Percentiles rank a stretch among this genome's conserved stretches.
Conservation (phyloP, 192 early-diverging fungal species). For the Coemansia brasiliensis region DNA sequence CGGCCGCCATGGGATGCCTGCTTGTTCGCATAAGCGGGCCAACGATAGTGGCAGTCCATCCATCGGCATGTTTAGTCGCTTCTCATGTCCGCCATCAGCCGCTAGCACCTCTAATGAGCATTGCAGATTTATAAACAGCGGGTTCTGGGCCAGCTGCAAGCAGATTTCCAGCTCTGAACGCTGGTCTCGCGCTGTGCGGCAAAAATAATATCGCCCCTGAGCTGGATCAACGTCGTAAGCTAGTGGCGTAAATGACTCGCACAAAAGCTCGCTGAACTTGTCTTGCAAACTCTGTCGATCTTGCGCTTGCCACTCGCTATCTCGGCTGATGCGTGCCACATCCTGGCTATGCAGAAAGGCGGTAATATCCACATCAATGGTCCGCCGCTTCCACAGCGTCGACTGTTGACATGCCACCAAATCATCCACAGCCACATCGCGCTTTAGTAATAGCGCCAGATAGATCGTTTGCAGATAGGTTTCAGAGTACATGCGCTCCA, state of each 20-base stretch:
- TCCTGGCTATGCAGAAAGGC: constrained; percentile 57
- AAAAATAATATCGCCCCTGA: constrained; percentile 49
- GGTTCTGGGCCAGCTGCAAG: constrained; percentile 49
- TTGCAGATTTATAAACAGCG: constrained; percentile 48
- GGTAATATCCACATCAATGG: constrained; percentile 52
- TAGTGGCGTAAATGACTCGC: constrained; percentile 46
- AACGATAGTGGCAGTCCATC: constrained; percentile 43
- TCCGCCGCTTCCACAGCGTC: constrained; percentile 38
- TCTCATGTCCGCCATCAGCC: constrained; percentile 22
- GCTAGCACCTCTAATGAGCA: constrained; percentile 48
- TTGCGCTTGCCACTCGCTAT: constrained; percentile 33
- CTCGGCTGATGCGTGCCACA: constrained; percentile 36
- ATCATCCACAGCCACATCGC: constrained; percentile 39
- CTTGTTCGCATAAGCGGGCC: constrained; percentile 46
- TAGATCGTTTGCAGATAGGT: constrained; percentile 51
- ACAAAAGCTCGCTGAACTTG: constrained; percentile 31
- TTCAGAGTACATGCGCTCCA: constrained; percentile 55
- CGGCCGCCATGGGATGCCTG: constrained; percentile 41
- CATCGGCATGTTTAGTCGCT: constrained; percentile 49
- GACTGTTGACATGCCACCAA: constrained; percentile 36
- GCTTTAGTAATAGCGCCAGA: constrained; percentile 46
- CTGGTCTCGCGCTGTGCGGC: constrained; percentile 24
- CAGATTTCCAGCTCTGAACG: constrained; percentile 42
- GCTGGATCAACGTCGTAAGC: constrained; percentile 29
- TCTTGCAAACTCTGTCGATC: constrained; percentile 38